These are phyloP conservation scores for Angomonas deanei DNA, from an alignment of 208 protist species.

Conservation along the genomic window DNA sequence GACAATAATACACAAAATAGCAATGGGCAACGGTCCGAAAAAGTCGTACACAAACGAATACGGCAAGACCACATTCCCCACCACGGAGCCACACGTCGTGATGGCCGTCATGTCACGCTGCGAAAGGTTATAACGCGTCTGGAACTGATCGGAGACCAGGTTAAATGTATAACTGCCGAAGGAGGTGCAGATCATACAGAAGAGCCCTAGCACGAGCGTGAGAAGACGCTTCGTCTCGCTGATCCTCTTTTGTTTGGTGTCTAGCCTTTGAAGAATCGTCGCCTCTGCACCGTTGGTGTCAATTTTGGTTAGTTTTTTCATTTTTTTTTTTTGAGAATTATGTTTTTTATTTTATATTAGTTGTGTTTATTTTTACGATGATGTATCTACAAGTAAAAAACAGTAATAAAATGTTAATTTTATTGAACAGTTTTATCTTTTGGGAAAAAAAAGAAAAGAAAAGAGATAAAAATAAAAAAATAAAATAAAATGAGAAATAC, in stretches of 20 bases:
- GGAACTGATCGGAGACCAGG: conserved; percentile 30
- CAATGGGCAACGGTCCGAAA: conserved; percentile 24
- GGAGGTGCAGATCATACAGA: conserved; percentile 17
- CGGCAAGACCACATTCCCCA: conserved; percentile 29
- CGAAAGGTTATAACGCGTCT: conserved; percentile 40
- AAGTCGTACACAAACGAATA: conserved; percentile 40
- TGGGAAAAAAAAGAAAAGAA: not conserved
- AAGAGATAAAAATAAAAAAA: not conserved
- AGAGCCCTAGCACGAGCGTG: conserved; percentile 11
- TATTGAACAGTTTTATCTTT: not conserved
- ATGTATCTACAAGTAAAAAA: not conserved
- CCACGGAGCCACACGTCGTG: conserved; percentile 29
- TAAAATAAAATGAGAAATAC: not conserved
- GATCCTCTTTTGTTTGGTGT: not conserved
- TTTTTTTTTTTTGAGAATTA: not conserved
- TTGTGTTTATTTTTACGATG: too few relatives aligned
- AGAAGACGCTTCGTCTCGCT: conserved; percentile 13
- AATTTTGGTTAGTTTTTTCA: not conserved
- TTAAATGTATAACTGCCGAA: conserved; percentile 45
- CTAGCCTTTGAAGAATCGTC: not conserved
- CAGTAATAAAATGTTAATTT: not conserved
- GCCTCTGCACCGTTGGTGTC: not conserved
- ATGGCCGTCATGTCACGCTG: conserved; percentile 54
- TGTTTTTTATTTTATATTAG: too few relatives aligned
- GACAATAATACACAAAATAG: not conserved